Conservation (phyloP, 192 early-diverging fungal genomes). For the Coemansia guatemalensis region DNA sequence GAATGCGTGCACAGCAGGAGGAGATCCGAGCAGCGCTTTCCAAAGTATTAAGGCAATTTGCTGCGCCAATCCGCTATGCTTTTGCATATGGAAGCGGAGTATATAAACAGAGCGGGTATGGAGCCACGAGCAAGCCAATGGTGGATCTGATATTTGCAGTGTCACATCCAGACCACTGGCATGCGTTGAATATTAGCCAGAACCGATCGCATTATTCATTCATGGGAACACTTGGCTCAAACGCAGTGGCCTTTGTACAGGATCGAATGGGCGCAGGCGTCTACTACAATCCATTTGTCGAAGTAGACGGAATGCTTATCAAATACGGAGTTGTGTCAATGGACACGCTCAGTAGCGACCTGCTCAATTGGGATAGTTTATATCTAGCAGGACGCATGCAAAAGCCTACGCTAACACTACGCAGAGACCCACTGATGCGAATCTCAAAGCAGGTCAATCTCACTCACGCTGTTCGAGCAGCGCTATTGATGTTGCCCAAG, state of each 20-base stretch:
- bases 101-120: slow-evolving; percentile 85
- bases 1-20: slow-evolving; percentile 27
- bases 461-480: slow-evolving; percentile 76
- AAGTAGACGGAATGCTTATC: slow-evolving; percentile 79
- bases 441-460: slow-evolving; percentile 78
- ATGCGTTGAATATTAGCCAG: slow-evolving; percentile 92
- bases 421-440: slow-evolving; percentile 47
- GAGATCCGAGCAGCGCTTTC: slow-evolving; percentile 22
- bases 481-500: slow-evolving; percentile 79
- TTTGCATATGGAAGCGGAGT: slow-evolving; percentile 97
- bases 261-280: slow-evolving; percentile 86
- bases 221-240: slow-evolving; percentile 69
- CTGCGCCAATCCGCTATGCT: slow-evolving; percentile 59
- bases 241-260: slow-evolving; percentile 71
- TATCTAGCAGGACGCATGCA: slow-evolving; percentile 97
- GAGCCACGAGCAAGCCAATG: slow-evolving; percentile 66
- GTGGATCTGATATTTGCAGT: slow-evolving; percentile 97
- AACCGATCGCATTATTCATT: slow-evolving; percentile 91
- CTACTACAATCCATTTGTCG: slow-evolving; percentile 94
- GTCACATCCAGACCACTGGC: slow-evolving; percentile 94
- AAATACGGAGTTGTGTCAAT: slow-evolving; percentile 98
- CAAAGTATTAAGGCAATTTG: slow-evolving; percentile 30
- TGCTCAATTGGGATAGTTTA: slow-evolving; percentile 92
- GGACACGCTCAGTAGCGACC: slow-evolving; percentile 79
- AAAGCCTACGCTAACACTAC: slow-evolving; percentile 70